Conservation (phyloP, 345 rosid genomes). For the Cochlearia excelsa region DNA sequence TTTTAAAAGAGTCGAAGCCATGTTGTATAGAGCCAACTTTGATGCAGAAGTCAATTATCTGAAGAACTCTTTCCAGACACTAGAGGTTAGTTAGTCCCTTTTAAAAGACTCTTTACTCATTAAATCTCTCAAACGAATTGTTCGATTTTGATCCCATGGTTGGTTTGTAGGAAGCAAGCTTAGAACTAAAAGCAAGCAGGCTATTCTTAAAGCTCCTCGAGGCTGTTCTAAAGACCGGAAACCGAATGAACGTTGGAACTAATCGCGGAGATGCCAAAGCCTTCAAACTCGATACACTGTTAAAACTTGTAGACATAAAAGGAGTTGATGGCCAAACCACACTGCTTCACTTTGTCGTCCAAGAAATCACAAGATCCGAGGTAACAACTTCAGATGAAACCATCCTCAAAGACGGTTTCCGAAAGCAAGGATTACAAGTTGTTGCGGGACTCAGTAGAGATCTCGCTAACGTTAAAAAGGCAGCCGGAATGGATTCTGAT, state of each 20-base stretch:
- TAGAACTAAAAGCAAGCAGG: conserved; percentile 86
- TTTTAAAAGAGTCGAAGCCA: conserved; percentile 91
- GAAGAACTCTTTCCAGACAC: conserved; percentile 77
- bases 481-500: conserved; percentile 95
- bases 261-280: conserved; percentile 96
- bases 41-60: conserved; percentile 86
- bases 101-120: neutral
- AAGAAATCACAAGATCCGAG: conserved; percentile 89
- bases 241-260: conserved; percentile 95
- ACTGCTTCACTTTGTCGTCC: conserved; percentile 95
- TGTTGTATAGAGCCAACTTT: conserved; percentile 94
- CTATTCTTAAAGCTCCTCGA: conserved; percentile 90
- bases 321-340: conserved; percentile 97
- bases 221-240: conserved; percentile 93
- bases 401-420: conserved; percentile 57
- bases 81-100: conserved; percentile 59
- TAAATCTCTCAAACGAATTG: neutral
- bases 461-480: conserved; percentile 76
- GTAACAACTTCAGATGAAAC: conserved; percentile 39
- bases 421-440: conserved; percentile 86
- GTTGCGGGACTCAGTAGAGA: conserved; percentile 89
- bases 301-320: conserved; percentile 94
- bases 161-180: conserved; percentile 66
- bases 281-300: conserved; percentile 94
- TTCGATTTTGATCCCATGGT: neutral